Conservation (phyloP, 2,329 filamentous ascomycete genomes). For the Tothia fuscella region DNA sequence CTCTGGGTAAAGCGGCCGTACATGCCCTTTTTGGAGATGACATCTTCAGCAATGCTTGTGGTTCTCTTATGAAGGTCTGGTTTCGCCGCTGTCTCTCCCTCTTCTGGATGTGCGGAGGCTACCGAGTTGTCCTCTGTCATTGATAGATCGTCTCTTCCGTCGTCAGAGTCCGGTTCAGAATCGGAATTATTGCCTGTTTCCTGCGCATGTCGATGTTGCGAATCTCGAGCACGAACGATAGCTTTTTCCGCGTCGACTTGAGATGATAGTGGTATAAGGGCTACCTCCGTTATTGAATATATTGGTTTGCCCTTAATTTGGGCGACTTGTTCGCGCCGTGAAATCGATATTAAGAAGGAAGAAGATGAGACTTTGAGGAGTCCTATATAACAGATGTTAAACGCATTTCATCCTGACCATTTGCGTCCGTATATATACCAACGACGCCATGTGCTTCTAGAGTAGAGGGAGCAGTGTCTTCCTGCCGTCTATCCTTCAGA, state of each 20-base stretch:
- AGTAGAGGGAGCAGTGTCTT: slow-evolving; percentile 25
- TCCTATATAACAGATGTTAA: slow-evolving; percentile 40
- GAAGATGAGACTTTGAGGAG: slow-evolving; percentile 70
- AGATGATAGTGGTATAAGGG: slow-evolving; percentile 76
- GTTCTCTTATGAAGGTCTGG: slow-evolving; percentile 19
- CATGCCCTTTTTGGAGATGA: slow-evolving; percentile 68
- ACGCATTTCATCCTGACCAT: background rate
- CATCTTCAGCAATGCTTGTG: slow-evolving; percentile 76
- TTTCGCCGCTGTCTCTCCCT: slow-evolving; percentile 21
- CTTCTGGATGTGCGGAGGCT: slow-evolving; percentile 21
- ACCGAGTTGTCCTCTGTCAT: slow-evolving; percentile 19
- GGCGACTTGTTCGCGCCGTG: slow-evolving; percentile 75
- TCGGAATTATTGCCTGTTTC: slow-evolving; percentile 17
- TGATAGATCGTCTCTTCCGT: slow-evolving; percentile 9
- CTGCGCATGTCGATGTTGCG: slow-evolving; percentile 25
- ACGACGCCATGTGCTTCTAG: slow-evolving; percentile 42
- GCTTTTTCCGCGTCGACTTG: slow-evolving; percentile 61
- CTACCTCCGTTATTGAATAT: slow-evolving; percentile 80
- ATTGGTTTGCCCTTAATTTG: slow-evolving; percentile 71
- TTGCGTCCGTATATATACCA: slow-evolving; percentile 30
- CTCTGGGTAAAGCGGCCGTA: slow-evolving; percentile 83
- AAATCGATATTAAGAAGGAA: slow-evolving; percentile 79
- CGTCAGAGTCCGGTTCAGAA: slow-evolving; percentile 5
- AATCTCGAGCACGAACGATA: slow-evolving; percentile 49
- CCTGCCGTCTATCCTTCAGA: slow-evolving; percentile 27